Conservation (phyloP, 345 rosid genomes). For the Boechera retrofracta region DNA sequence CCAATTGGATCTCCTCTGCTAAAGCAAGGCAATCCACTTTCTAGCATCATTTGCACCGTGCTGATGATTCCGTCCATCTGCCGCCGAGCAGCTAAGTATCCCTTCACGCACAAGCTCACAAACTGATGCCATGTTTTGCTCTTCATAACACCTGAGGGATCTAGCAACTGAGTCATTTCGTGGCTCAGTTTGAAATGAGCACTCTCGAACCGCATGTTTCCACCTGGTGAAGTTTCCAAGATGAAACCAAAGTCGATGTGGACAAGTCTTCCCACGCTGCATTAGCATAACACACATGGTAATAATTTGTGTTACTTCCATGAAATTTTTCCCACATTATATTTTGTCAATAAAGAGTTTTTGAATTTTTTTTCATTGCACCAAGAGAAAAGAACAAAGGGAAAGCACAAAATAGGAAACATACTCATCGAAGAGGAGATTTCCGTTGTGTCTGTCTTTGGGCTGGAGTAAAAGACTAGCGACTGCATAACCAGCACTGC, state of each 20-base stretch:
- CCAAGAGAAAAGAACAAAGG: slow-evolving; percentile 6
- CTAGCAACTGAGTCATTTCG: slow-evolving; percentile 97
- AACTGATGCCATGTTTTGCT: slow-evolving; percentile 87
- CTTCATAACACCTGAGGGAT: slow-evolving; percentile 92
- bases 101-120: slow-evolving; percentile 89
- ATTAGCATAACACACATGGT: slow-evolving; percentile 30
- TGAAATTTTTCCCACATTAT: background rate
- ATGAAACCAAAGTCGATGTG: slow-evolving; percentile 99
- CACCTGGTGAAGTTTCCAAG: slow-evolving; percentile 93
- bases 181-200: slow-evolving; percentile 99
- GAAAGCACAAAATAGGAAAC: slow-evolving; percentile 20
- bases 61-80: slow-evolving; percentile 91
- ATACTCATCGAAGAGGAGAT: slow-evolving; percentile 96
- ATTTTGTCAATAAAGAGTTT: background rate
- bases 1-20: slow-evolving; percentile 97
- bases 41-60: slow-evolving; percentile 87
- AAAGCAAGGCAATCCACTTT: slow-evolving; percentile 96
- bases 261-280: slow-evolving; percentile 91
- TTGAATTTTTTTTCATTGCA: background rate
- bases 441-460: slow-evolving; percentile 98
- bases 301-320: background rate
- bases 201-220: slow-evolving; percentile 96
- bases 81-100: slow-evolving; percentile 86
- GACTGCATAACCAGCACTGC: slow-evolving; percentile 99
- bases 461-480: slow-evolving; percentile 98